Evolutionary conservation across 371 early-diverging fungal genomes (phyloP), one percentile per base, ranked within the genome.

Genomic region (Entomophthora muscae): DNA sequence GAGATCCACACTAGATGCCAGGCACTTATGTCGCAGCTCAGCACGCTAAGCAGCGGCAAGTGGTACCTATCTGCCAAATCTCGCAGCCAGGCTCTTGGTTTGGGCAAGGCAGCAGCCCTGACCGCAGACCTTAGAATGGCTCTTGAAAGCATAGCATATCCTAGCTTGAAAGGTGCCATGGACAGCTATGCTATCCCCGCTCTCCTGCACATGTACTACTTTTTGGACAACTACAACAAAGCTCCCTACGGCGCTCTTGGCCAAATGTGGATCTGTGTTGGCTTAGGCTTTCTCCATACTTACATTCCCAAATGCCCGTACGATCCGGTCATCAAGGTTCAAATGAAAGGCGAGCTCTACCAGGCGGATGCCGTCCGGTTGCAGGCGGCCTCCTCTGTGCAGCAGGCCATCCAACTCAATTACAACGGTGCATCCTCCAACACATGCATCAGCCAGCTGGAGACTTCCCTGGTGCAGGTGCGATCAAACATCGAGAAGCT

Each of bases 291-390:
- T 67, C 70, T 86, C 55, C 73, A 75, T 5, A 73, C 79, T 0
- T 88, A 86, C 61, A 76, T 88, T 33, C 88, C 90, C 1, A 82
- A 82, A 42, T 81, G 85, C 52, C 87, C 90, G 0, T 72, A 83
- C 54, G 90, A 90, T 68, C 89, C 90, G 12, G 84, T 86, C 0
- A 77, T 83, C 12, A 81, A 83, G 63, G 79, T 84, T 12, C 77
- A 79, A 32, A 70, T 84, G 31, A 84, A 78, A 66, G 75, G 81
- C 10, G 71, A 80, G 24, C 71, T 84, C 22, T 66, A 84, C 23
- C 68, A 69, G 28, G 62, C 70, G 61, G 74, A 78, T 55, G 74
- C 79, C 32, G 67, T 75, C 27, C 57, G 72, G 0, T 66, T 80
- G 17, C 30, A 66, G n/a, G 66, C 72, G 10, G 76, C 75, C 62